Percentiles rank a stretch among this genome's conserved stretches.
Evolutionary conservation across 192 early-diverging fungal genomes (phyloP).

Genomic region (Coemansia sp.): DNA sequence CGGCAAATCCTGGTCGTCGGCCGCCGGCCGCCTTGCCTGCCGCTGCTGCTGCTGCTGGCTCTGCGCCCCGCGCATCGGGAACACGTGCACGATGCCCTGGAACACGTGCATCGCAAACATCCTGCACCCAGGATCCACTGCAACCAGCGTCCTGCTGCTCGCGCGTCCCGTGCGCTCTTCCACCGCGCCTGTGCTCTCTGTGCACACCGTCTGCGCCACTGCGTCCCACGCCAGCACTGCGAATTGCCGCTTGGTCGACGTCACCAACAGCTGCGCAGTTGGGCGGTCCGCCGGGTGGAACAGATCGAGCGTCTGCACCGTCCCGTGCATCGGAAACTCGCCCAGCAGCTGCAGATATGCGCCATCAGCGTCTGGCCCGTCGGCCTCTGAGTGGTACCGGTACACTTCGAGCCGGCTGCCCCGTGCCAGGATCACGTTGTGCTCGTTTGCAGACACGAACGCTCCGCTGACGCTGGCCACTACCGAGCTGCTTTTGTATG

Average conservation of each 20-base stretch:
- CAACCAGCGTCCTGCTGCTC: constrained; percentile 53
- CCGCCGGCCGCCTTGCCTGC: background rate
- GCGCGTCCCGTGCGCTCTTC: constrained; percentile 57
- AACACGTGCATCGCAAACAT: constrained; percentile 62
- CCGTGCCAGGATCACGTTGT: constrained; percentile 71
- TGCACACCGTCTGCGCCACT: constrained; percentile 45
- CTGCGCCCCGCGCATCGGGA: constrained; percentile 45
- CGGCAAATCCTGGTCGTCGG: constrained; percentile 11
- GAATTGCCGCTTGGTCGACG: constrained; percentile 67
- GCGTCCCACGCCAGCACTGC: constrained; percentile 69
- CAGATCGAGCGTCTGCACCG: constrained; percentile 56
- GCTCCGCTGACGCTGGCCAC: constrained; percentile 59
- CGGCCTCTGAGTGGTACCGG: background rate
- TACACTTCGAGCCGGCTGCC: constrained; percentile 57
- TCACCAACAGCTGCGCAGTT: constrained; percentile 66
- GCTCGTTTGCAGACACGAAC: constrained; percentile 60
- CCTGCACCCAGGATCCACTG: constrained; percentile 57
- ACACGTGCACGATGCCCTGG: constrained; percentile 65
- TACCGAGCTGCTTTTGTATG: constrained; percentile 76
- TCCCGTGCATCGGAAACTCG: constrained; percentile 68
- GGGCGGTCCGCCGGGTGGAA: constrained; percentile 30
- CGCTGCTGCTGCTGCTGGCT: constrained; percentile 10
- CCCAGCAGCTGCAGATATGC: constrained; percentile 54
- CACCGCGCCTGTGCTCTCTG: constrained; percentile 65
- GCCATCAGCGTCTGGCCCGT: constrained; percentile 24